phyloP scores from a whole-genome alignment of 306 rosid genomes.

The Trifolium dubium region DNA sequence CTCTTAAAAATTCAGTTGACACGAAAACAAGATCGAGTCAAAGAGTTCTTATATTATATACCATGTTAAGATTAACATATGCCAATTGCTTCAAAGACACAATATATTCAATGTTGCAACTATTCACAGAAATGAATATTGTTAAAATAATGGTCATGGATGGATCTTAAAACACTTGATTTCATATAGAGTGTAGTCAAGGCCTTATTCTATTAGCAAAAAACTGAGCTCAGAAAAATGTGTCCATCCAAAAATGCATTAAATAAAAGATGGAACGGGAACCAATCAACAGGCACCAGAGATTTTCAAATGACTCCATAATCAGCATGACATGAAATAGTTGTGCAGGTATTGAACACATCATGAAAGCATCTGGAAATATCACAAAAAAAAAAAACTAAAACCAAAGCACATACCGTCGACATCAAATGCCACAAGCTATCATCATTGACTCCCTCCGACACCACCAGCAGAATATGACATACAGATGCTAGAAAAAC shows the following conservation, averaged over 20 bases:
- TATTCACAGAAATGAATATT: slow-evolving; percentile 10
- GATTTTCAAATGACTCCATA: neutral
- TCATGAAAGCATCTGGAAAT: slow-evolving; percentile 20
- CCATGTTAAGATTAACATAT: slow-evolving; percentile 8
- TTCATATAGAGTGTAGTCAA: neutral
- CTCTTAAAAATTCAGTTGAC: neutral
- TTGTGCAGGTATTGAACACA: slow-evolving; percentile 9
- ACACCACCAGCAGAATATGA: slow-evolving; percentile 49
- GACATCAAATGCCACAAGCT: slow-evolving; percentile 82
- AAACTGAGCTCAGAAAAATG: neutral
- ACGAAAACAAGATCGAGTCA: slow-evolving; percentile 1
- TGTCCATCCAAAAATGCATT: neutral
- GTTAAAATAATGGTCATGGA: neutral
- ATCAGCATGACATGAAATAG: slow-evolving; percentile 2
- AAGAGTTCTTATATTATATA: neutral
- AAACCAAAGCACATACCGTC: slow-evolving; percentile 55
- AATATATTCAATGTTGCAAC: neutral
- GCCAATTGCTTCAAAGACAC: slow-evolving; percentile 7
- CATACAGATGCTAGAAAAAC: slow-evolving; percentile 45
- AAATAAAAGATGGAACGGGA: neutral
- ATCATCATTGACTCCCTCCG: slow-evolving; percentile 79
- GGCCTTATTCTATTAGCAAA: too few relatives aligned
- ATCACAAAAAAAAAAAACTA: slow-evolving; percentile 1
- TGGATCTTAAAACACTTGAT: neutral
- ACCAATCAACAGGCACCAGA: neutral